A percentile compares a stretch with the other conserved stretches of the same genome.
Evolutionary conservation across 805 yeast genomes (phyloP).

Genomic region (Lipomyces lipofer): DNA sequence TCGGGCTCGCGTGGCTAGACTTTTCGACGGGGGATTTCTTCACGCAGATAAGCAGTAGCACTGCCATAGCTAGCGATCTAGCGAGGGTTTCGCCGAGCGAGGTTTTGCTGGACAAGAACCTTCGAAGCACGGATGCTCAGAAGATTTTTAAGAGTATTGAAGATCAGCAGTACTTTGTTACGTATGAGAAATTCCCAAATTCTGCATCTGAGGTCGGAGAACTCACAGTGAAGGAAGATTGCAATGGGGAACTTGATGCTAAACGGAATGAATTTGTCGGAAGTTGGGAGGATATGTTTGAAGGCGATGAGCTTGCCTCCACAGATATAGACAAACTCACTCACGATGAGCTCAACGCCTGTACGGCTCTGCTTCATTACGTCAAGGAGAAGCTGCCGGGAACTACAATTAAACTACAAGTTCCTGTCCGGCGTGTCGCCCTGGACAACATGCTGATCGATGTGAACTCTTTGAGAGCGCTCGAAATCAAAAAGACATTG

Average conservation of each 20-base stretch:
- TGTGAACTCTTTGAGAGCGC: slow-evolving; percentile 69
- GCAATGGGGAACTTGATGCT: background rate
- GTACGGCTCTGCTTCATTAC: slow-evolving; percentile 65
- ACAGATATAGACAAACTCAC: slow-evolving; percentile 41
- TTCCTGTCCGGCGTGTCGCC: slow-evolving; percentile 62
- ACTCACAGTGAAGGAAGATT: background rate
- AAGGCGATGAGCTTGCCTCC: slow-evolving; percentile 33
- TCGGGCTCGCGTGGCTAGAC: slow-evolving; percentile 89
- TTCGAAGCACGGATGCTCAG: slow-evolving; percentile 4
- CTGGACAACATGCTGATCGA: slow-evolving; percentile 71
- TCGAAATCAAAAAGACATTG: slow-evolving; percentile 34
- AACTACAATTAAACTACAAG: slow-evolving; percentile 58
- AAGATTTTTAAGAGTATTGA: slow-evolving; percentile 16
- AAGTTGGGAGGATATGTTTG: slow-evolving; percentile 19
- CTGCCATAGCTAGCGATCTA: slow-evolving; percentile 66
- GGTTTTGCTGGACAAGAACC: slow-evolving; percentile 49
- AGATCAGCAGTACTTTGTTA: slow-evolving; percentile 47
- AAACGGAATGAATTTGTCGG: slow-evolving; percentile 1
- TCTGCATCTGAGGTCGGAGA: background rate
- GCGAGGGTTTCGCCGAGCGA: slow-evolving; percentile 82
- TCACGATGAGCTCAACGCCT: slow-evolving; percentile 57
- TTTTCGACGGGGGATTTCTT: slow-evolving; percentile 77
- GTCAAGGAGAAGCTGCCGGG: slow-evolving; percentile 73
- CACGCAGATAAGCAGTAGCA: slow-evolving; percentile 62
- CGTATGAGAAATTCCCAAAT: slow-evolving; percentile 9